Evolutionary conservation across 306 rosid genomes (phyloP).

Genomic region (Pueraria montana): DNA sequence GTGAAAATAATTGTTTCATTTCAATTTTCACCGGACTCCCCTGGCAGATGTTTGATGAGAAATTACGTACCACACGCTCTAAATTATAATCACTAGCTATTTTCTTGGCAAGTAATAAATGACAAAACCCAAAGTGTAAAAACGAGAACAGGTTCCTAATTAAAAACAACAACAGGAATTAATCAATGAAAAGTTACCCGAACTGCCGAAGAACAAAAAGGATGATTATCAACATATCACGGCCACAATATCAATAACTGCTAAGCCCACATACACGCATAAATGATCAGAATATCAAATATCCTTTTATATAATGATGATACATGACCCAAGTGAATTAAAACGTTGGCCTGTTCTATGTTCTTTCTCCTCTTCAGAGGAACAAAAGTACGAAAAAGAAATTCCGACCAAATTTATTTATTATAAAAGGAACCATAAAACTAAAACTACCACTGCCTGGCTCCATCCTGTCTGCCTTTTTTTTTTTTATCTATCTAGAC

Average conservation of each 20-base stretch:
- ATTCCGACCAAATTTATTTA: neutral
- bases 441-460: constrained; percentile 70
- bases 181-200: neutral
- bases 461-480: constrained; percentile 80
- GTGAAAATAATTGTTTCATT: neutral
- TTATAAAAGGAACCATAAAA: constrained; percentile 33
- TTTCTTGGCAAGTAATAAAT: neutral
- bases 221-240: constrained; percentile 4
- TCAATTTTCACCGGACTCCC: neutral
- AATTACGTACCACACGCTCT: neutral
- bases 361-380: constrained; percentile 27
- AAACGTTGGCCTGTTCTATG: constrained; percentile 22
- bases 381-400: constrained; percentile 13
- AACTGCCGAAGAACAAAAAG: constrained; percentile 13
- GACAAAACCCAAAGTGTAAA: neutral
- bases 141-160: neutral
- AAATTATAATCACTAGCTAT: neutral
- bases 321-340: neutral
- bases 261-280: constrained; percentile 9
- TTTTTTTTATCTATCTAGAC: constrained; percentile 39
- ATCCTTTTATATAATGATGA: constrained; percentile 8
- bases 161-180: constrained; percentile 1
- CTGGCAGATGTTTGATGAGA: neutral
- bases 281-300: constrained; percentile 20
- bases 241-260: neutral